Evolutionary conservation across 345 rosid genomes (phyloP), one percentile per base, ranked within the genome.

Genomic region (Rhodamnia rubescens): DNA sequence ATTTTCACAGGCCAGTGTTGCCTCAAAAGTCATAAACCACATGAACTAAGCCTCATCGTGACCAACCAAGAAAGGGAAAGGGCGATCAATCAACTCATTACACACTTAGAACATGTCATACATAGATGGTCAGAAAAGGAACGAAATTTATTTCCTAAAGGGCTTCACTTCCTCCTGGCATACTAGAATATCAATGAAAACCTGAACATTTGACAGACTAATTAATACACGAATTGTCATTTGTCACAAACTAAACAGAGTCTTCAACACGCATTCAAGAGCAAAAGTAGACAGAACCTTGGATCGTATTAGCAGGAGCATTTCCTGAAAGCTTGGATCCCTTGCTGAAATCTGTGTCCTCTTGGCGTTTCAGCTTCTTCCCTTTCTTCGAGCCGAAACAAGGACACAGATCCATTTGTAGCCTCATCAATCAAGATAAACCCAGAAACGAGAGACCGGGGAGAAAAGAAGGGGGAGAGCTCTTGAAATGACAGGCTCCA

Each of bases 361-460:
- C 81, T 7, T 78, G 84, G 24, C 40, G 81, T 59, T 26, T 86
- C 58, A 56, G 85, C 87, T 86, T 87, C 87, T 54, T 83, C 32
- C 87, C 85, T 14, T 54, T 86, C 85, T 85, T 86, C 44, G 55
- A 74, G 36, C 94, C 91, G 82, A 93, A 93, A 90, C 98, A 94
- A 12, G 89, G 88, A 86, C 97, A 93, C 52, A 20, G 54, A 81
- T 87, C 89, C 93, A 93, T 94, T 16, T 80, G 51, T 40, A 81
- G 11, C 80, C 40, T 54, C 54, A 51, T 50, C 55, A 40, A 82
- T 15, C 32, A 82, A 82, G 56, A 50, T 26, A 53, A 82, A 52
- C 40, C 47, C 80, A 69, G 47, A 69, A 69, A 69, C 47, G 24
- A 47, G 18, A 44, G 29, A 27, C 53, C 8, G 44, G 55, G 44